Evolutionary conservation across 345 rosid species (phyloP).

Genomic region (Alliaria petiolata): DNA sequence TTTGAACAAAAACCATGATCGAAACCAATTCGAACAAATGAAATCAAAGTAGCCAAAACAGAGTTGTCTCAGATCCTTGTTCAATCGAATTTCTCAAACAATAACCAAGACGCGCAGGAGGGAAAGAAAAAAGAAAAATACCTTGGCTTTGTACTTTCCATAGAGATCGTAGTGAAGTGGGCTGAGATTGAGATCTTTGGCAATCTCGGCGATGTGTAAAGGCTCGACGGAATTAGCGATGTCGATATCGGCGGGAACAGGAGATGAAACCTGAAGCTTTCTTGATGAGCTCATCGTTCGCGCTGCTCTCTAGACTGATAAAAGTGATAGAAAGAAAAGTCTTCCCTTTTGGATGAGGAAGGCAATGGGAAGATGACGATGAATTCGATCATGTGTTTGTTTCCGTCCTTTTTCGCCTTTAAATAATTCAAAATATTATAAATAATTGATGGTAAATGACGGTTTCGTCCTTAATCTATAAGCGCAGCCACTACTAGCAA

Average conservation of each 20-base stretch:
- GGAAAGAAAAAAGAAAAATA: background rate
- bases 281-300: slow-evolving; percentile 53
- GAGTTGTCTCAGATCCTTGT: no score
- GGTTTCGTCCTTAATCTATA: background rate
- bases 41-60: no score
- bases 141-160: slow-evolving; percentile 98
- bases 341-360: background rate
- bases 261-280: slow-evolving; percentile 72
- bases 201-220: slow-evolving; percentile 81
- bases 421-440: background rate
- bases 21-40: no score
- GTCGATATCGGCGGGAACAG: slow-evolving; percentile 96
- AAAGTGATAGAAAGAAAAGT: background rate
- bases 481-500: no score
- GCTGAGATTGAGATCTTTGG: slow-evolving; percentile 59
- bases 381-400: background rate
- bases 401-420: background rate
- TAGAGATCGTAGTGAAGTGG: slow-evolving; percentile 84
- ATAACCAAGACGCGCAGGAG: no score
- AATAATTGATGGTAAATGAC: slow-evolving; percentile 13
- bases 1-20: no score
- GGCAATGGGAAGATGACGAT: slow-evolving; percentile 12
- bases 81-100: no score
- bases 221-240: slow-evolving; percentile 90
- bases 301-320: background rate